Evolutionary conservation across 176 grass and related monocot species (phyloP).

Genomic region (Aegilops speltoides): DNA sequence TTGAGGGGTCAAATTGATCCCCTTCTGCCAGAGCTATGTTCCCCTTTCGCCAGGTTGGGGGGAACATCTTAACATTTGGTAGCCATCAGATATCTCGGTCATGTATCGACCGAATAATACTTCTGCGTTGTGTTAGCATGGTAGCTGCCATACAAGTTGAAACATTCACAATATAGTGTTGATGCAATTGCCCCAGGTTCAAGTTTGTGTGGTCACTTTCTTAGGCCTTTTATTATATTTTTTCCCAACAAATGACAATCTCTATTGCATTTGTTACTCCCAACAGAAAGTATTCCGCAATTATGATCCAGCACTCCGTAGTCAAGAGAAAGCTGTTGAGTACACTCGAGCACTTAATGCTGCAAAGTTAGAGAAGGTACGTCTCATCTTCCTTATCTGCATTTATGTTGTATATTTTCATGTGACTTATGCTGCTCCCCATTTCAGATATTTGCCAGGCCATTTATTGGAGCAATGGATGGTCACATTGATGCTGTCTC

Average conservation of each 20-base stretch:
- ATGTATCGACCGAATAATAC: neutral
- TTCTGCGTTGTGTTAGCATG: neutral
- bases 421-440: constrained; percentile 9
- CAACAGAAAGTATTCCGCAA: constrained; percentile 93
- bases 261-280: neutral
- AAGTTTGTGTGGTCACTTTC: neutral
- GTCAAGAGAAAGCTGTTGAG: constrained; percentile 87
- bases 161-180: neutral
- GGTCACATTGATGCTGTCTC: constrained; percentile 87
- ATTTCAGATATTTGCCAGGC: constrained; percentile 88
- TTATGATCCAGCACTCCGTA: constrained; percentile 83
- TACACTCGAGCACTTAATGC: constrained; percentile 93
- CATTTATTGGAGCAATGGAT: constrained; percentile 98
- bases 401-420: neutral
- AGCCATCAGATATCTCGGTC: neutral
- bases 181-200: neutral
- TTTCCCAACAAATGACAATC: constrained; percentile 6
- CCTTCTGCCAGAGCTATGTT: neutral
- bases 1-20: neutral
- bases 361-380: constrained; percentile 90
- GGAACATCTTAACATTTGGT: neutral
- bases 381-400: neutral
- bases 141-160: neutral
- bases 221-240: constrained; percentile 3
- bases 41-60: neutral